Percentiles rank a stretch among this genome's conserved stretches.
Conservation (phyloP, 495 filamentous ascomycete genomes). For the Aspergillus mulundensis region DNA sequence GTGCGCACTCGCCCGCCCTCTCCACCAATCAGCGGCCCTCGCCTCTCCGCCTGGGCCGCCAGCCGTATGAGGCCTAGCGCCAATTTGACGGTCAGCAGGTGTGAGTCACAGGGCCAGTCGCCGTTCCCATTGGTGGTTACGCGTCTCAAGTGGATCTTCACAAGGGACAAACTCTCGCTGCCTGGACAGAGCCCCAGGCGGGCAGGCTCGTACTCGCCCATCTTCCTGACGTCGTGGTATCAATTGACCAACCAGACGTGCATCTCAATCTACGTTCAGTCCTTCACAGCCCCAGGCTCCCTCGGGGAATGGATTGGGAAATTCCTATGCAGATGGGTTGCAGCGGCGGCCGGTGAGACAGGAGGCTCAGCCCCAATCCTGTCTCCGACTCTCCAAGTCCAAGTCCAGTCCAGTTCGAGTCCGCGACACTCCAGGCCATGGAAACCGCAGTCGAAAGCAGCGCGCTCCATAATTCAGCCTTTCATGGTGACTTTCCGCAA, state of each 20-base stretch:
- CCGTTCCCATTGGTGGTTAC: conserved; percentile 23
- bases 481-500: background rate
- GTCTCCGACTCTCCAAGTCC: background rate
- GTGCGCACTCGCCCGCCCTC: conserved; percentile 17
- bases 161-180: background rate
- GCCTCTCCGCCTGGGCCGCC: conserved; percentile 10
- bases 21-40: conserved; percentile 19
- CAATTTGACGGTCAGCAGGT: conserved; percentile 30
- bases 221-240: background rate
- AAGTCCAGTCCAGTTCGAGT: background rate
- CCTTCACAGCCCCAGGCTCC: conserved; percentile 8
- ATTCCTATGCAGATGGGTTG: background rate
- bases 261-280: background rate
- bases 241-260: conserved; percentile 13
- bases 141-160: conserved; percentile 1
- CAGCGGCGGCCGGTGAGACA: conserved; percentile 1
- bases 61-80: conserved; percentile 21
- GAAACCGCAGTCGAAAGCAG: background rate
- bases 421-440: no score
- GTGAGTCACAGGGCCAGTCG: conserved; percentile 34
- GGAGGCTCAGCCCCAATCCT: conserved; percentile 9
- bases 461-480: background rate
- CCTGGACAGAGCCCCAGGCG: conserved; percentile 1
- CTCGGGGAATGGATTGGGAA: conserved; percentile 1
- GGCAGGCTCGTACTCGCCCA: conserved; percentile 7